Evolutionary conservation across 257 asterid genomes (phyloP).

Genomic region (Solanum sejunctum): DNA sequence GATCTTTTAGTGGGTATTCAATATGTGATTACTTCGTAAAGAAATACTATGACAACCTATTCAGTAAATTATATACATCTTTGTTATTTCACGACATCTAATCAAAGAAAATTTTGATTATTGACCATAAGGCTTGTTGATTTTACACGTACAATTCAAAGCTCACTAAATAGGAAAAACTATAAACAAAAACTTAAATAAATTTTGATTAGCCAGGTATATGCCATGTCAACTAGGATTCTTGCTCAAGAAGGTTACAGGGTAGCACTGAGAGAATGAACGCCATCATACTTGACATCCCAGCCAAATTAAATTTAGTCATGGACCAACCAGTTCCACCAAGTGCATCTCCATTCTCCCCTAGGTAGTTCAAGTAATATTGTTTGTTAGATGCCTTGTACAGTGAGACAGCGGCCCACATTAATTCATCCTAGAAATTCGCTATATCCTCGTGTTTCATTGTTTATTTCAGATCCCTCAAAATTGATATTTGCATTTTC

Average conservation of each 20-base stretch:
- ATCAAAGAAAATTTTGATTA: too few species aligned
- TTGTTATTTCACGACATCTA: too few species aligned
- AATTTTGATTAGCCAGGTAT: not conserved
- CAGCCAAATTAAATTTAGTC: slow-evolving; percentile 73
- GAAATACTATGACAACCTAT: too few species aligned
- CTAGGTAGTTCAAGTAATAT: slow-evolving; percentile 67
- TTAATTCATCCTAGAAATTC: slow-evolving; percentile 54
- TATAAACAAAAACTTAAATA: not conserved
- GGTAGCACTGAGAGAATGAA: slow-evolving; percentile 61
- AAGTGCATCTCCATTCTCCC: slow-evolving; percentile 60
- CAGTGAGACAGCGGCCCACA: slow-evolving; percentile 96
- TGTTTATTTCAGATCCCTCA: too few species aligned
- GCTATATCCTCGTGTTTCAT: too few species aligned
- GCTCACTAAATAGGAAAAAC: not conserved
- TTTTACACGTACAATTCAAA: too few species aligned
- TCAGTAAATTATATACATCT: too few species aligned
- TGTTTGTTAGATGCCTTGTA: slow-evolving; percentile 74
- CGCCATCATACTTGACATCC: slow-evolving; percentile 97
- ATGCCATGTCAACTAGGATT: not conserved
- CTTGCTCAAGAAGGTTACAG: not conserved
- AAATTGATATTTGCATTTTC: too few species aligned
- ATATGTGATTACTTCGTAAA: too few species aligned
- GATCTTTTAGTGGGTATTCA: too few species aligned
- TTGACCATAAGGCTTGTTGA: too few species aligned
- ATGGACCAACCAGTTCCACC: slow-evolving; percentile 96